A percentile compares a stretch with the other conserved stretches of the same genome.
Evolutionary conservation across 768 basidiomycete species (phyloP).

Genomic region (Paxillus ammoniavirescens): DNA sequence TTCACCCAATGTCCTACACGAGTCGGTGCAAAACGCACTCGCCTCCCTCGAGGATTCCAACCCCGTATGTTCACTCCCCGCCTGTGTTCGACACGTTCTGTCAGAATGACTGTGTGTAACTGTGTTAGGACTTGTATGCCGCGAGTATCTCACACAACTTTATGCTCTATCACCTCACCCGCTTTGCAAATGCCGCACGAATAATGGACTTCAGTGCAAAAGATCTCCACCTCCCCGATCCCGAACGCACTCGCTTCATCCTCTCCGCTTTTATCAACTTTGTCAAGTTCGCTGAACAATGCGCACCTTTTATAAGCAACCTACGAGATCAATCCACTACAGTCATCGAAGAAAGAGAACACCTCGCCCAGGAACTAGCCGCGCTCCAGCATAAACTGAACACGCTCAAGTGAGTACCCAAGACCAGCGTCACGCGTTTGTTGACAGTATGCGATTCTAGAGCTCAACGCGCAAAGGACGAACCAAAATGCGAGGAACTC

Average conservation of each 20-base stretch:
- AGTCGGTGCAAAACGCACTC: conserved; percentile 56
- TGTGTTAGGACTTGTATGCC: conserved; percentile 60
- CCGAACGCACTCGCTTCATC: conserved; percentile 68
- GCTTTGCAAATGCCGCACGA: conserved; percentile 70
- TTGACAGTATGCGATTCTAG: conserved; percentile 33
- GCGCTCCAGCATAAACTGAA: conserved; percentile 53
- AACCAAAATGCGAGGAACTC: conserved; percentile 63
- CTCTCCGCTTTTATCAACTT: conserved; percentile 93
- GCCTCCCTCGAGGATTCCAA: conserved; percentile 49
- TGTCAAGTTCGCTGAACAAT: conserved; percentile 84
- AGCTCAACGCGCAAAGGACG: conserved; percentile 62
- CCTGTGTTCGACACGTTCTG: neutral
- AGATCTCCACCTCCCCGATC: conserved; percentile 72
- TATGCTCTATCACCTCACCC: conserved; percentile 69
- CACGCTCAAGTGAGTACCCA: conserved; percentile 50
- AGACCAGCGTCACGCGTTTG: neutral
- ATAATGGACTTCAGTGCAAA: conserved; percentile 74
- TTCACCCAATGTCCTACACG: conserved; percentile 53
- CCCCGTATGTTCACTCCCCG: conserved; percentile 40
- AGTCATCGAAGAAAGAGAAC: conserved; percentile 61
- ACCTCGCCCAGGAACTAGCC: conserved; percentile 45
- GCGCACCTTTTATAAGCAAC: conserved; percentile 56
- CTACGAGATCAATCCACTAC: conserved; percentile 59
- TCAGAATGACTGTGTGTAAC: neutral
- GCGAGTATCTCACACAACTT: conserved; percentile 60